These are phyloP conservation scores for Diospyros lotus DNA, from an alignment of 148 eudicot species.

Conservation along the genomic window DNA sequence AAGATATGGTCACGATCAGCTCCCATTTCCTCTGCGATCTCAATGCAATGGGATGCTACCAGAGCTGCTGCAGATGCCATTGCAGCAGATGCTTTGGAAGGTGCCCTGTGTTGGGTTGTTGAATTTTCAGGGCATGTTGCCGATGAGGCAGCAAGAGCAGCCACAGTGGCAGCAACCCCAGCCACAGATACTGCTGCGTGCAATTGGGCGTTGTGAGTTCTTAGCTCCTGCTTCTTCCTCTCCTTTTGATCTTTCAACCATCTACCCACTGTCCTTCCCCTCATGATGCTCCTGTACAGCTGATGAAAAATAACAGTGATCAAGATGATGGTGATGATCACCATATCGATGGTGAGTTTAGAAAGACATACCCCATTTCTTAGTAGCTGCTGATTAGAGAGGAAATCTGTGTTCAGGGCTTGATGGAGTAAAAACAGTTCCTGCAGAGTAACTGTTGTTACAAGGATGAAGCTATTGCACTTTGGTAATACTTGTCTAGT, in stretches of 20 bases:
- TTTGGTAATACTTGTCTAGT: neutral
- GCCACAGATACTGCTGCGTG: slow-evolving; percentile 93
- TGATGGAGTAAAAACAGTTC: slow-evolving; percentile 75
- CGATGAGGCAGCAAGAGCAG: slow-evolving; percentile 62
- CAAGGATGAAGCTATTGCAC: neutral
- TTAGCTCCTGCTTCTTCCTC: slow-evolving; percentile 66
- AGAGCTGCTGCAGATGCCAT: slow-evolving; percentile 91
- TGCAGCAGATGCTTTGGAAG: slow-evolving; percentile 50
- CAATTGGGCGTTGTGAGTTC: slow-evolving; percentile 88
- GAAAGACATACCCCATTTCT: slow-evolving; percentile 59
- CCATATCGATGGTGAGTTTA: neutral
- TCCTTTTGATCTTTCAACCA: slow-evolving; percentile 86
- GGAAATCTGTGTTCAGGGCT: slow-evolving; percentile 66
- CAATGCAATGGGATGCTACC: slow-evolving; percentile 91
- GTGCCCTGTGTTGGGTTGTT: slow-evolving; percentile 25
- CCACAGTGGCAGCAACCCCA: slow-evolving; percentile 94
- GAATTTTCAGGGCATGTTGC: slow-evolving; percentile 34
- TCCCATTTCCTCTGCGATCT: slow-evolving; percentile 85
- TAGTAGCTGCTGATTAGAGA: slow-evolving; percentile 64
- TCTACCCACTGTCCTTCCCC: slow-evolving; percentile 66
- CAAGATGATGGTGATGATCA: neutral
- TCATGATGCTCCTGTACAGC: slow-evolving; percentile 67
- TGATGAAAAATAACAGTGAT: slow-evolving; percentile 16
- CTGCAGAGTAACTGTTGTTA: slow-evolving; percentile 32
- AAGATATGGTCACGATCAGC: slow-evolving; percentile 77